These are phyloP conservation scores for Paecilomyces formosus DNA, from an alignment of 2,329 filamentous ascomycete genomes.

Conservation along the genomic window DNA sequence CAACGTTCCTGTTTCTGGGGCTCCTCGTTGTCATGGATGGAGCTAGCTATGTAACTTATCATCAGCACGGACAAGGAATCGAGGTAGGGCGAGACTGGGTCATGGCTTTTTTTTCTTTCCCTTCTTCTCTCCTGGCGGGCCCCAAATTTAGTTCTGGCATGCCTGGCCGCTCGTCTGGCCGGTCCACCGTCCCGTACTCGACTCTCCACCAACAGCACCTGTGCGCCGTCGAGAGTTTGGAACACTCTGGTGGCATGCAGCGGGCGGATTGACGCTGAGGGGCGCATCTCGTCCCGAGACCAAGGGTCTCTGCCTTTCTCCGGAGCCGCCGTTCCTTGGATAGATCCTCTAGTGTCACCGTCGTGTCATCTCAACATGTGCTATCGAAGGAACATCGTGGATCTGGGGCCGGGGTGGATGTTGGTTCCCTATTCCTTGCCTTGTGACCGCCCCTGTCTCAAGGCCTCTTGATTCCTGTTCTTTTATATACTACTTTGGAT, in stretches of 20 bases:
- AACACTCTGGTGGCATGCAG: not conserved
- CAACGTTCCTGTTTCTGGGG: constrained; percentile 1
- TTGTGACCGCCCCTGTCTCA: constrained; percentile 1
- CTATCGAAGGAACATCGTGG: constrained; percentile 22
- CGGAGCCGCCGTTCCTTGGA: constrained; percentile 2
- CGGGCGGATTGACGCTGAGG: not conserved
- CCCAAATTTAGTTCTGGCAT: constrained; percentile 1
- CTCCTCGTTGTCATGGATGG: not conserved
- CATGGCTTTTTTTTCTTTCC: not conserved
- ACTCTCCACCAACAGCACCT: not conserved
- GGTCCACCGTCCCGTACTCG: not conserved
- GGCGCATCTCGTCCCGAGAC: constrained; percentile 7
- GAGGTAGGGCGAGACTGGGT: not conserved
- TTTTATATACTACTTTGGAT: not conserved
- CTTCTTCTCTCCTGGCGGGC: not conserved
- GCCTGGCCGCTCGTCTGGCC: not conserved
- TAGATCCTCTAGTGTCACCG: constrained; percentile 29
- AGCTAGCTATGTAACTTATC: not conserved
- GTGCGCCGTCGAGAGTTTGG: not conserved
- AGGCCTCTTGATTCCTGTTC: constrained; percentile 5
- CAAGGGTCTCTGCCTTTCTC: constrained; percentile 6
- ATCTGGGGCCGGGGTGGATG: constrained; percentile 28
- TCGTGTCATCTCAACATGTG: constrained; percentile 31
- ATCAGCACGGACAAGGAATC: not conserved
- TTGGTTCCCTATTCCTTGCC: constrained; percentile 18